phyloP scores from a whole-genome alignment of 257 asterid genomes.

The Solanum megistacrolobum region DNA sequence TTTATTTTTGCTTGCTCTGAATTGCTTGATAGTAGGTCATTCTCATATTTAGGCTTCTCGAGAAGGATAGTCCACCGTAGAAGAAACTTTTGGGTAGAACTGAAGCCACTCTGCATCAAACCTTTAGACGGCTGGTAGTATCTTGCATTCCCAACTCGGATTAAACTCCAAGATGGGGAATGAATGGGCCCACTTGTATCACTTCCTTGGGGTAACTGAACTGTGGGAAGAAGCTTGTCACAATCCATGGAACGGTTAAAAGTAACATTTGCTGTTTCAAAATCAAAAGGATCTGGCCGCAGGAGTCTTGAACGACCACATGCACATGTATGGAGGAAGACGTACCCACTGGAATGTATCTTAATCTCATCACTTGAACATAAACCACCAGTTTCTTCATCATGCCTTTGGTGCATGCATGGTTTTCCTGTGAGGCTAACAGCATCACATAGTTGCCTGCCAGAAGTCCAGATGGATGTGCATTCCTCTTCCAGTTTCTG shows the following conservation, averaged over 20 bases:
- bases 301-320: slow-evolving; percentile 94
- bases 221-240: slow-evolving; percentile 76
- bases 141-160: slow-evolving; percentile 79
- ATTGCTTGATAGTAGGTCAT: slow-evolving; percentile 16
- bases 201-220: slow-evolving; percentile 41
- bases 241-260: slow-evolving; percentile 57
- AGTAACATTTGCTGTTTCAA: slow-evolving; percentile 60
- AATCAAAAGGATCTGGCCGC: slow-evolving; percentile 85
- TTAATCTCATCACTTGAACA: slow-evolving; percentile 25
- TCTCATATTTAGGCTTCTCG: slow-evolving; percentile 35
- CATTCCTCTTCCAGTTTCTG: slow-evolving; percentile 72
- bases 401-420: slow-evolving; percentile 81
- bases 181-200: slow-evolving; percentile 30
- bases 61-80: slow-evolving; percentile 51
- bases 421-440: slow-evolving; percentile 94
- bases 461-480: slow-evolving; percentile 71
- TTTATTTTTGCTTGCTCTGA: slow-evolving; percentile 23
- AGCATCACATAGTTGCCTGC: slow-evolving; percentile 92
- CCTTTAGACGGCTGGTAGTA: slow-evolving; percentile 83
- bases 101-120: slow-evolving; percentile 85
- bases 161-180: slow-evolving; percentile 63
- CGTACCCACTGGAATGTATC: slow-evolving; percentile 84
- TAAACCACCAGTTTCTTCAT: slow-evolving; percentile 10
- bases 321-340: slow-evolving; percentile 97
- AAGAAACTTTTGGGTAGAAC: slow-evolving; percentile 66